Conservation (phyloP, 352 stramenopile species). For the Thraustochytrium sp. region DNA sequence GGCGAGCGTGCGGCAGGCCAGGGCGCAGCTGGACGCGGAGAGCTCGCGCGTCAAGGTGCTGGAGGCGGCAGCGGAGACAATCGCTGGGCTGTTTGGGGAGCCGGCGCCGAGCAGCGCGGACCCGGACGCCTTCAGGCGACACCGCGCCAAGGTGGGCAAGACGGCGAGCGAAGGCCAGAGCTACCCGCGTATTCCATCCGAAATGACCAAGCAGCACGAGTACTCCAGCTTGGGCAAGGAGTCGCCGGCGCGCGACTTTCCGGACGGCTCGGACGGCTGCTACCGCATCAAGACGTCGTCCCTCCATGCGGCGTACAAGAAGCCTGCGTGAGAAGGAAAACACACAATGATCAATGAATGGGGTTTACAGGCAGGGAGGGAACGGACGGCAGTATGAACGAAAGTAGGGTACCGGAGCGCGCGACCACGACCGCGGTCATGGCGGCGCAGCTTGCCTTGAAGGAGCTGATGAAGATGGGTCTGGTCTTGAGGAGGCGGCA, state of each 20-base stretch:
- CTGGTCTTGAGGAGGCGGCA: no score
- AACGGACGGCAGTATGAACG: background rate
- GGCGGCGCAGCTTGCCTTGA: no score
- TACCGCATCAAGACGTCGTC: background rate
- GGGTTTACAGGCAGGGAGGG: background rate
- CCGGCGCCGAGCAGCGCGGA: background rate
- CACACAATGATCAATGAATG: background rate
- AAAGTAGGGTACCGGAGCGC: background rate
- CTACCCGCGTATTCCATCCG: background rate
- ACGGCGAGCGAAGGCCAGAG: background rate
- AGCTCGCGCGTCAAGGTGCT: background rate
- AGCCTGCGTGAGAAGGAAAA: background rate
- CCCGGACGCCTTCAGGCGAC: background rate
- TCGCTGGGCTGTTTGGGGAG: background rate
- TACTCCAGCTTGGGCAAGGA: background rate
- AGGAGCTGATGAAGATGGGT: no score
- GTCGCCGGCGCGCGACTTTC: background rate
- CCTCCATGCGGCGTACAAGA: background rate
- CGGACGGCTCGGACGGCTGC: background rate
- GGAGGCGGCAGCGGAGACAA: background rate
- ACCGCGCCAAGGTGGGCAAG: background rate
- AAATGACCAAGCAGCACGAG: constrained; percentile 25
- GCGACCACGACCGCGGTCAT: background rate
- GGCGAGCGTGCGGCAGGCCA: background rate
- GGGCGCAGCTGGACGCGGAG: background rate